A percentile compares a stretch with the other conserved stretches of the same genome.
Evolutionary conservation across 2,329 filamentous ascomycete genomes (phyloP).

Genomic region (Claviceps digitariae): DNA sequence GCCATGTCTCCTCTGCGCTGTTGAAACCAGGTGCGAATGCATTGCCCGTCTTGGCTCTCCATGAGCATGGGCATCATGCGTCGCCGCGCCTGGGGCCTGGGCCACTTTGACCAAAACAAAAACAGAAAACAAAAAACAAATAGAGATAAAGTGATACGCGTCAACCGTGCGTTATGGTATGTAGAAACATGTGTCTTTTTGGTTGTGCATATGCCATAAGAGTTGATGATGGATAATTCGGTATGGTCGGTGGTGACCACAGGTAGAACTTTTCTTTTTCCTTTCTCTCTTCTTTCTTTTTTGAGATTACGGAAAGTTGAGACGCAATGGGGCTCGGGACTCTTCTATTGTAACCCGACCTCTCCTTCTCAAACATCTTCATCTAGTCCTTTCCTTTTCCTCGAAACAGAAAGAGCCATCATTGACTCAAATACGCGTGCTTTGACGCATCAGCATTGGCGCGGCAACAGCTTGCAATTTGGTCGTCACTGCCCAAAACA

Average conservation of each 20-base stretch:
- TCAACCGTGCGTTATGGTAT: background rate
- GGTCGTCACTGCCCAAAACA: background rate
- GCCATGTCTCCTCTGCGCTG: background rate
- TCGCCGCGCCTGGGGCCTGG: background rate
- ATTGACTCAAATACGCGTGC: background rate
- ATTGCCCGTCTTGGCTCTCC: background rate
- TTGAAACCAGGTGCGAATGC: background rate
- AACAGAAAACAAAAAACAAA: too few relatives aligned
- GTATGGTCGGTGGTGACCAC: background rate
- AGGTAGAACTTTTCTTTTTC: background rate
- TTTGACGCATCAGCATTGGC: too few relatives aligned
- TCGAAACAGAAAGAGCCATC: background rate
- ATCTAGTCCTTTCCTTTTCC: background rate
- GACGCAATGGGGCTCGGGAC: too few relatives aligned
- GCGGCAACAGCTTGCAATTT: background rate
- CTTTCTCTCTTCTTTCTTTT: background rate
- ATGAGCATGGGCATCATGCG: background rate
- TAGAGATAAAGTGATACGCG: background rate
- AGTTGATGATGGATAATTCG: background rate
- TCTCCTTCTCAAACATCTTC: background rate
- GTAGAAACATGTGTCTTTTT: background rate
- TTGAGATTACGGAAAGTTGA: background rate
- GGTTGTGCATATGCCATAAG: background rate
- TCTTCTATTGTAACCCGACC: too few relatives aligned
- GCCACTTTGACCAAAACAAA: background rate